These are phyloP conservation scores for Pulveroboletus sp. DNA, from an alignment of 768 basidiomycete genomes.

Conservation along the genomic window DNA sequence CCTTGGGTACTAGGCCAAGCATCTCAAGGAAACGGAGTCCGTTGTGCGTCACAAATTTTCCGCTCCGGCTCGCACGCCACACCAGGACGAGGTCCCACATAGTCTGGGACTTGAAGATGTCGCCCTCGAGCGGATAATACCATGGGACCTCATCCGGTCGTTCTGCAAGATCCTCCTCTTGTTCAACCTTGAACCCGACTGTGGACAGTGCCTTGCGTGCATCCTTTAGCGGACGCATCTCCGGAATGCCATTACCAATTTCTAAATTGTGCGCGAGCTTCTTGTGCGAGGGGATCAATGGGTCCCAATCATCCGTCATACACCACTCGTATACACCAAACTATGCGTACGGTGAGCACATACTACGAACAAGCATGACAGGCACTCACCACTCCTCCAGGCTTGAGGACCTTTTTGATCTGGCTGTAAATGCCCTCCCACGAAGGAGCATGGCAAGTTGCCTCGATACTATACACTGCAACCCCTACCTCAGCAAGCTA, in stretches of 20 bases:
- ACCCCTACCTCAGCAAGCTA: constrained; percentile 4
- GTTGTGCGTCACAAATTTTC: constrained; percentile 78
- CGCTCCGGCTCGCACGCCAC: constrained; percentile 87
- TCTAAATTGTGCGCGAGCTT: constrained; percentile 88
- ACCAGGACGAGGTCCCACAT: constrained; percentile 86
- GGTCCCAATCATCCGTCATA: constrained; percentile 95
- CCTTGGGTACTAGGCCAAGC: constrained; percentile 81
- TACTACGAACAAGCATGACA: background rate
- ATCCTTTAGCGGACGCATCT: constrained; percentile 77
- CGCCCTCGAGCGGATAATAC: constrained; percentile 98
- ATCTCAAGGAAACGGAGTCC: constrained; percentile 73
- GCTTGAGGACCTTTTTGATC: constrained; percentile 91
- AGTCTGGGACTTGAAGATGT: constrained; percentile 89
- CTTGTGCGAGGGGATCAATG: constrained; percentile 81
- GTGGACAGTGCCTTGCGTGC: constrained; percentile 72
- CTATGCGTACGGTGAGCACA: constrained; percentile 34
- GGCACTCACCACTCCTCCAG: constrained; percentile 81
- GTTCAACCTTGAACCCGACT: constrained; percentile 84
- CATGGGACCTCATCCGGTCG: constrained; percentile 74
- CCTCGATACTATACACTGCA: constrained; percentile 93
- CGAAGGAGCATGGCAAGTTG: constrained; percentile 92
- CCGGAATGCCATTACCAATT: constrained; percentile 94
- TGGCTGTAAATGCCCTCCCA: constrained; percentile 96
- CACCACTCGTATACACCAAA: constrained; percentile 99
- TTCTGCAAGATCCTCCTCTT: constrained; percentile 93